Percentiles rank a stretch among this genome's conserved stretches.
phyloP scores from a whole-genome alignment of 2,329 filamentous ascomycete species.

The Dryadomyces quercus-mongolicae region DNA sequence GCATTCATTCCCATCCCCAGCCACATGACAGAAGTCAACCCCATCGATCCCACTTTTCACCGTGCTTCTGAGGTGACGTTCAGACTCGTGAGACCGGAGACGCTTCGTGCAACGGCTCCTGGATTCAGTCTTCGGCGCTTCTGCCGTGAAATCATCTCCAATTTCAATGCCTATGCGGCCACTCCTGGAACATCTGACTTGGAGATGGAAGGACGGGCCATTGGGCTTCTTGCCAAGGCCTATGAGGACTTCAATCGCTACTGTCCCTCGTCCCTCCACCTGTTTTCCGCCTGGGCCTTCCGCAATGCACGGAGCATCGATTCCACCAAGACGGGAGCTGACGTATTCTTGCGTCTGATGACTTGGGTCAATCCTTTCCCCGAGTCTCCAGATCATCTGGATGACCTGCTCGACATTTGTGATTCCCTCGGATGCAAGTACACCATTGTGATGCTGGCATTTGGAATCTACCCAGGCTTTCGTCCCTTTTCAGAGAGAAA shows the following conservation, averaged over 20 bases:
- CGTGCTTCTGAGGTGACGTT: not conserved
- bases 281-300: not conserved
- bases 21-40: not conserved
- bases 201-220: not conserved
- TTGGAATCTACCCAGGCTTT: not conserved
- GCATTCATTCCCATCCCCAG: not conserved
- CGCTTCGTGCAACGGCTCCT: not conserved
- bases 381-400: not conserved
- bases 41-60: not conserved
- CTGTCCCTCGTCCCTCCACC: not conserved
- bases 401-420: not conserved
- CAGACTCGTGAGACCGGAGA: not conserved
- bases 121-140: not conserved
- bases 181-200: not conserved
- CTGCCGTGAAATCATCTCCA: not conserved
- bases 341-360: not conserved
- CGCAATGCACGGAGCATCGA: not conserved
- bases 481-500: not conserved
- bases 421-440: not conserved
- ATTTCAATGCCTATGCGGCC: not conserved
- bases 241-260: not conserved
- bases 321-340: not conserved
- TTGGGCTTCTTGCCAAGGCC: not conserved
- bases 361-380: not conserved
- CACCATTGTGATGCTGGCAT: not conserved